Evolutionary conservation across 805 yeast species (phyloP), one percentile per base, ranked within the genome.

Genomic region (Saccharomyces eubayanus): DNA sequence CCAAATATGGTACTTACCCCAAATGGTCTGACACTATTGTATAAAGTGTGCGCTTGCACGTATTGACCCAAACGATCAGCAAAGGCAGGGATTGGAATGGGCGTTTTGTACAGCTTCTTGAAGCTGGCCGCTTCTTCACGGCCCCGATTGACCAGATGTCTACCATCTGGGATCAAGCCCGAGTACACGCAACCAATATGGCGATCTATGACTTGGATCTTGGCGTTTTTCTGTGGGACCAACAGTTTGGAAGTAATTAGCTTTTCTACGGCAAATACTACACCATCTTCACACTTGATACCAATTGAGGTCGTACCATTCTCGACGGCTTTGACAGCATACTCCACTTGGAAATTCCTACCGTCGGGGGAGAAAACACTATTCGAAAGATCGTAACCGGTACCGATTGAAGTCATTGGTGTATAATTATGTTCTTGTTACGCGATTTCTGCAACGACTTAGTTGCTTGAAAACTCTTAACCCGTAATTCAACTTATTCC

Each of bases 311-410:
- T 94, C 10, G 97, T 95, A 50, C 97, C 97, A 65, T 90, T 91
- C 72, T 94, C 99, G 2, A 92, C 98, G 1, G 99, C 99, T 69
- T 94, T 94, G 64, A 87, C 79, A 31, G 99, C 99, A 66, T 94
- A 94, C 72, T 94, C 99, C 20, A 94, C 99, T 72, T 94, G 99
- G 76, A 94, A 94, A 71, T 88, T 89, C 75, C 96, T 81, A 45
- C 96, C 96, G 69, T 89, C 96, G 72, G 78, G 75, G n/a, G 77
- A 72, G 75, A 94, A 94, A 57, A 92, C 97, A 74, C 96, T 85
- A 76, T 94, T 94, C 31, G 97, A 89, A 67, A 94, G 84, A 78
- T 94, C 99, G 82, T 94, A 94, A 20, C 99, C 99, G 29, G 99
- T 94, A 63, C 99, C 99, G 63, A 94, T 91, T 48, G 99, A 94